Base-by-base conservation (phyloP, 1,284 basidiomycete species). In the Leccinum insolens region DNA sequence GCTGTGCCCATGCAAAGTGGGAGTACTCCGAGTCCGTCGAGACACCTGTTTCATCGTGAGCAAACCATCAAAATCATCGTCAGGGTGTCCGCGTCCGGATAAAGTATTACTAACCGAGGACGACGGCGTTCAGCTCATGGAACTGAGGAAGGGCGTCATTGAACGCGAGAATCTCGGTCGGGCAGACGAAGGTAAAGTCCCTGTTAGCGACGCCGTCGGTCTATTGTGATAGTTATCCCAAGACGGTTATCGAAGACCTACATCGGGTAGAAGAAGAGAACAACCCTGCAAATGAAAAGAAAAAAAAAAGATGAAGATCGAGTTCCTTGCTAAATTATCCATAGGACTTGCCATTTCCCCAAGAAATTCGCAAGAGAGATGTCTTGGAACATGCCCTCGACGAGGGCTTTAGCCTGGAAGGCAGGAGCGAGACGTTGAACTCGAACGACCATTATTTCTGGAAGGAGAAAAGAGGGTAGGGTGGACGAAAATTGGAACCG, bases 131-230 rank as follows among this genome's bases (percentile, higher is more conserved):
- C 73, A 95, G 82, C 67, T 85, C 85, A 66, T 87, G 83, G 84
- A 96, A 95, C 72, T 87, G 83, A 60, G 86, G 77, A 61, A 96
- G 86, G 7, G 93, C 90, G 72, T 93, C 91, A 80, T 96, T 95
- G 86, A 95, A 96, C 1, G 95, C 95, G 60, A 96, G 88, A 77
- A 96, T 95, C 81, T 96, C 95, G 70, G 95, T 95, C 44, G 95
- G 95, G 83, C 95, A 95, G 74, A 96, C 94, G 75, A 95, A 94
- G 62, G 91, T 93, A 79, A 91, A 90, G 76, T 92, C 90, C 82
- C 89, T 90, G 71, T 55, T 59, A 61, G 14, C 1, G 4, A 61
- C n/a, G 3, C 12, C 8, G 49, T 67, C 34, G 65, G 63, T 11
- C 11, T 12, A 20, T 37, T 22, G 15, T 4, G 46, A 55, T 39